phyloP scores from a whole-genome alignment of 2,329 filamentous ascomycete species.

The Cercospora beticola region DNA sequence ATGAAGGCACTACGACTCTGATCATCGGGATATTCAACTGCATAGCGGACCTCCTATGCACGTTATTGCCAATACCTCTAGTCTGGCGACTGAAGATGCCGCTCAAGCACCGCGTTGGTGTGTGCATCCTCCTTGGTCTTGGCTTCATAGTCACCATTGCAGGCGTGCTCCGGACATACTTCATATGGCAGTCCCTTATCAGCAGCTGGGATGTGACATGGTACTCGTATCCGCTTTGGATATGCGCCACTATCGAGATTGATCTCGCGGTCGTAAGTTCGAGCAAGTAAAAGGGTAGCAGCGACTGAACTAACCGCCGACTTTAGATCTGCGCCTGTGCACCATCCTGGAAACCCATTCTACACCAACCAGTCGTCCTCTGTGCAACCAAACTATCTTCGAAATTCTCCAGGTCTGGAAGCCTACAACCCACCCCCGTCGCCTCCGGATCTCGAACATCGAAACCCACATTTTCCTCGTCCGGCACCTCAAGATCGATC shows the following conservation, averaged over 20 bases:
- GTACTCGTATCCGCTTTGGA: slow-evolving; percentile 49
- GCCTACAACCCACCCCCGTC: not conserved
- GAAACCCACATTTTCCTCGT: not conserved
- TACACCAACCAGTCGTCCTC: slow-evolving; percentile 28
- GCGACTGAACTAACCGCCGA: no score
- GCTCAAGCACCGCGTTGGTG: slow-evolving; percentile 41
- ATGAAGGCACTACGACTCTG: slow-evolving; percentile 45
- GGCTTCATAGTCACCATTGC: slow-evolving; percentile 46
- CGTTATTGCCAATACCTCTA: slow-evolving; percentile 47
- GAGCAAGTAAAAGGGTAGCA: not conserved
- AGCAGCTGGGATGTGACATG: slow-evolving; percentile 46
- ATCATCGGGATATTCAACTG: slow-evolving; percentile 46
- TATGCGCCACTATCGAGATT: slow-evolving; percentile 49
- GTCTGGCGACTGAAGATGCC: slow-evolving; percentile 47
- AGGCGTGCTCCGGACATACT: slow-evolving; percentile 46
- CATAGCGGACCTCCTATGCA: slow-evolving; percentile 45
- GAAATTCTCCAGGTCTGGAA: slow-evolving; percentile 21
- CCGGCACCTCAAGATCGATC: not conserved
- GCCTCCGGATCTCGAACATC: slow-evolving; percentile 4
- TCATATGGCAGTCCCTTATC: slow-evolving; percentile 45
- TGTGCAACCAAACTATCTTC: slow-evolving; percentile 29
- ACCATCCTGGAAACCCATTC: slow-evolving; percentile 39
- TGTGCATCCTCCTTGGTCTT: slow-evolving; percentile 42
- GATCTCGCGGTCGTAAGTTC: slow-evolving; percentile 47
- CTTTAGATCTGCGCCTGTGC: slow-evolving; percentile 43